Evolutionary conservation across 2,329 filamentous ascomycete genomes (phyloP).

Genomic region (Xylaria sp.): DNA sequence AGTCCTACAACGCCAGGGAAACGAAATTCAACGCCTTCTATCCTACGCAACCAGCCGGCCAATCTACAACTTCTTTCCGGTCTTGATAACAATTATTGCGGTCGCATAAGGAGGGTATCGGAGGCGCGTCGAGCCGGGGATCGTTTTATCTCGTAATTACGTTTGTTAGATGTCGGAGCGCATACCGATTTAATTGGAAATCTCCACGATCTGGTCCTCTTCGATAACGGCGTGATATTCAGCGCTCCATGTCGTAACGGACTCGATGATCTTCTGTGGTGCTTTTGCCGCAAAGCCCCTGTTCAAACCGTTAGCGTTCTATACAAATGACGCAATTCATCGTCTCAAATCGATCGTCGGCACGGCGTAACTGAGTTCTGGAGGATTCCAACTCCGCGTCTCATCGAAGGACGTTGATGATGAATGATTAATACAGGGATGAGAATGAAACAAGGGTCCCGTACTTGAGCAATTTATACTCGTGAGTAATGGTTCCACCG

Average conservation of each 20-base stretch:
- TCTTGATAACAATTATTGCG: conserved; percentile 11
- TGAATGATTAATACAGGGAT: conserved; percentile 3
- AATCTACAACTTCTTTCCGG: conserved; percentile 10
- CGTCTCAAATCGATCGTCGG: neutral
- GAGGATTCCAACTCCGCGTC: neutral
- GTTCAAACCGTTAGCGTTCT: conserved; percentile 47
- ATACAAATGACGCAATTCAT: neutral
- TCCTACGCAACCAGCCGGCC: conserved; percentile 10
- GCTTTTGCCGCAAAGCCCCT: conserved; percentile 84
- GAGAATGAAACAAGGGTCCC: conserved; percentile 45
- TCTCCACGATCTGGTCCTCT: conserved; percentile 76
- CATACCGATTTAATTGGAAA: conserved; percentile 40
- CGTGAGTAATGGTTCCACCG: conserved; percentile 82
- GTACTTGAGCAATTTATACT: conserved; percentile 76
- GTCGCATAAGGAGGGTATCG: conserved; percentile 28
- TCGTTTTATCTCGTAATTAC: conserved; percentile 28
- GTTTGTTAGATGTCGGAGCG: conserved; percentile 9
- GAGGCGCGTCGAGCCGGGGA: neutral
- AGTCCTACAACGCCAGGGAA: conserved; percentile 28
- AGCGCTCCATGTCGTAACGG: conserved; percentile 68
- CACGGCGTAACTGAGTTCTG: neutral
- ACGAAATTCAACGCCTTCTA: conserved; percentile 18
- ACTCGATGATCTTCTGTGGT: conserved; percentile 74
- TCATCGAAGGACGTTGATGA: neutral
- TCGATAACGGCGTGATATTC: conserved; percentile 76